These are phyloP conservation scores for Canariomyces notabilis DNA, from an alignment of 2,329 filamentous ascomycete genomes.

Conservation along the genomic window DNA sequence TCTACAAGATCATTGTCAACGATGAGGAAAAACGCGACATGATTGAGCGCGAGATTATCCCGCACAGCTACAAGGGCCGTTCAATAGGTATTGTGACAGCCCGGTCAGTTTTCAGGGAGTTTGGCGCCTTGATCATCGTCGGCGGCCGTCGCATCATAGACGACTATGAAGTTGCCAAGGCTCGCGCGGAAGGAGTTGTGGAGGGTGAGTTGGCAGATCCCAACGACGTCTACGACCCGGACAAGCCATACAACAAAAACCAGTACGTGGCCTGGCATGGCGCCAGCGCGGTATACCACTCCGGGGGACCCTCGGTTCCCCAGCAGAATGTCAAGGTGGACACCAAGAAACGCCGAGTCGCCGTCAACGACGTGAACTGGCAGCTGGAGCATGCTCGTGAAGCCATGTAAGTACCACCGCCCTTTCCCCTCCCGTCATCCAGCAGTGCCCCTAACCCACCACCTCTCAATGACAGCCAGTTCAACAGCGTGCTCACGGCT, in stretches of 20 bases:
- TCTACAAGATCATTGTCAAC: slow-evolving; percentile 97
- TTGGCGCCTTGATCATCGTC: slow-evolving; percentile 89
- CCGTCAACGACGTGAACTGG: slow-evolving; percentile 93
- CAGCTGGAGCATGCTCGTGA: slow-evolving; percentile 90
- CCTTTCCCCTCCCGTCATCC: neutral
- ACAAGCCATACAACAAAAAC: slow-evolving; percentile 94
- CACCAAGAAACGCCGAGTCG: slow-evolving; percentile 76
- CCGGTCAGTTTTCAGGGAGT: slow-evolving; percentile 93
- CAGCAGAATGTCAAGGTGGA: slow-evolving; percentile 65
- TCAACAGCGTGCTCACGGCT: slow-evolving; percentile 70
- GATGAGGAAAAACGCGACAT: slow-evolving; percentile 96
- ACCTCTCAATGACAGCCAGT: slow-evolving; percentile 61
- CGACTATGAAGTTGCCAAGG: slow-evolving; percentile 79
- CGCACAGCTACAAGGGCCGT: slow-evolving; percentile 96
- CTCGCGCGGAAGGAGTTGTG: slow-evolving; percentile 68
- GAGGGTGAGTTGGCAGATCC: slow-evolving; percentile 92
- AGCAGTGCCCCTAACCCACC: slow-evolving; percentile 6
- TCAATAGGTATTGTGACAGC: slow-evolving; percentile 96
- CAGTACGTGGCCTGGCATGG: slow-evolving; percentile 99
- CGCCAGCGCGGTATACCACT: slow-evolving; percentile 92
- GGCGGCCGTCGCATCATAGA: slow-evolving; percentile 81
- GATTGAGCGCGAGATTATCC: slow-evolving; percentile 92
- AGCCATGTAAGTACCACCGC: slow-evolving; percentile 61
- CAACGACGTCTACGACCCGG: slow-evolving; percentile 70
- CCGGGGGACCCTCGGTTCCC: slow-evolving; percentile 70